Evolutionary conservation across 192 early-diverging fungal species (phyloP), one percentile per base, ranked within the genome.

Genomic region (Geranomyces michiganensis): DNA sequence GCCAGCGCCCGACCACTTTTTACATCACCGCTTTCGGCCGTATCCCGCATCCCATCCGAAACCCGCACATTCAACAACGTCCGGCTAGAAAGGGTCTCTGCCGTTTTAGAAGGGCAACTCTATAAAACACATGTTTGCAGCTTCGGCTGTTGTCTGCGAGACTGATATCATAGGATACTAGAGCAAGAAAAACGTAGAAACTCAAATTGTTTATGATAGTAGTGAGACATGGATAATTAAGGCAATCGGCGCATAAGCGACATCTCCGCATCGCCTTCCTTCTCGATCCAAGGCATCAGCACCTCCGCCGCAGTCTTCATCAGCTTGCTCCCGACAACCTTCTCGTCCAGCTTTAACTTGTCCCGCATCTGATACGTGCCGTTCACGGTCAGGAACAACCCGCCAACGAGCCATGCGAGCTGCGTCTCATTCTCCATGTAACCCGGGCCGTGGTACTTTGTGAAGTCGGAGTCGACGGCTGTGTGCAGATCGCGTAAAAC

Each of bases 361-460:
- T 53, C 24, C n/a, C 44, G 65, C 19, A 65, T 6, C 64, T 9
- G 6, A 43, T 65, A 36, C 65, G 65, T 51, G 10, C 26, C 65
- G 31, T 1, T n/a, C 45, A 21, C 22, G 46, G 51, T 3, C 49
- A 67, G 26, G n/a, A 67, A 67, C 14, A 67, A 14, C 65, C 65
- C 49, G 9, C 49, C 49, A 53, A 26, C 10, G 22, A 67, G 14
- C 48, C 47, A 51, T 22, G 65, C 47, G 19, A 67, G 31, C 26
- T 67, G 65, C n/a, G 22, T 15, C 31, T 67, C 65, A 29, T 67
- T 67, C 31, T 67, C 65, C 1, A 67, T 9, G 31, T 67, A 67
- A 10, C 22, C 49, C 4, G 1, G 1, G 14, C 65, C 65, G 49
- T 51, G 4, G 15, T 10, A 48, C 3, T 26, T 1, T 1, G 7